phyloP scores from a whole-genome alignment of 371 early-diverging fungal species.

The Mortierella sp. region DNA sequence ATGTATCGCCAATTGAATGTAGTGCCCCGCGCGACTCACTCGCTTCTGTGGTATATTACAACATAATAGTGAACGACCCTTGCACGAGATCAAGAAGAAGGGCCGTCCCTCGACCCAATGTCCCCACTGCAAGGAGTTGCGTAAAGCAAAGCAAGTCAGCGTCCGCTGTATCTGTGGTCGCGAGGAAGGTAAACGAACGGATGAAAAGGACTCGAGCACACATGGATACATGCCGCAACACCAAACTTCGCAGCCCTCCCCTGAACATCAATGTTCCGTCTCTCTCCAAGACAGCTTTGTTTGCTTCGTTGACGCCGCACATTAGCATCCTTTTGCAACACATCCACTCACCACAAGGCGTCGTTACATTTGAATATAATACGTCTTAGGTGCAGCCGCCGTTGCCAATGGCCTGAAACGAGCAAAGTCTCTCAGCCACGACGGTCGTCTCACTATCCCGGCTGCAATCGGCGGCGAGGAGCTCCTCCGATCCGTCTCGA shows the following conservation, averaged over 20 bases:
- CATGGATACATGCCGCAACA: background rate
- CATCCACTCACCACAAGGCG: background rate
- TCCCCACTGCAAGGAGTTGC: conserved; percentile 78
- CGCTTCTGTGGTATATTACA: background rate
- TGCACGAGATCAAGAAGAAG: conserved; percentile 81
- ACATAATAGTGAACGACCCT: conserved; percentile 64
- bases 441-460: conserved; percentile 44
- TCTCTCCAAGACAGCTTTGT: background rate
- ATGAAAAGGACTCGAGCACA: background rate
- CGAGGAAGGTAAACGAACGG: conserved; percentile 38
- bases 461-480: conserved; percentile 43
- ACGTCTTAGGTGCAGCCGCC: conserved; percentile 32
- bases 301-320: background rate
- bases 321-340: conserved; percentile 8
- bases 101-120: conserved; percentile 88
- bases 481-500: conserved; percentile 46
- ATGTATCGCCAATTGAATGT: background rate
- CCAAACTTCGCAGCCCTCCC: background rate
- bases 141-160: conserved; percentile 82
- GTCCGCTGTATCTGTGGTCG: conserved; percentile 81
- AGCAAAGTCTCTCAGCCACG: conserved; percentile 50
- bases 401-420: conserved; percentile 53
- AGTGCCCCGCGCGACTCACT: background rate
- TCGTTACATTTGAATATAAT: background rate
- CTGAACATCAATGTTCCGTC: conserved; percentile 9